Conservation (phyloP, 2,329 filamentous ascomycete species). For the Colletotrichum brevisporum region DNA sequence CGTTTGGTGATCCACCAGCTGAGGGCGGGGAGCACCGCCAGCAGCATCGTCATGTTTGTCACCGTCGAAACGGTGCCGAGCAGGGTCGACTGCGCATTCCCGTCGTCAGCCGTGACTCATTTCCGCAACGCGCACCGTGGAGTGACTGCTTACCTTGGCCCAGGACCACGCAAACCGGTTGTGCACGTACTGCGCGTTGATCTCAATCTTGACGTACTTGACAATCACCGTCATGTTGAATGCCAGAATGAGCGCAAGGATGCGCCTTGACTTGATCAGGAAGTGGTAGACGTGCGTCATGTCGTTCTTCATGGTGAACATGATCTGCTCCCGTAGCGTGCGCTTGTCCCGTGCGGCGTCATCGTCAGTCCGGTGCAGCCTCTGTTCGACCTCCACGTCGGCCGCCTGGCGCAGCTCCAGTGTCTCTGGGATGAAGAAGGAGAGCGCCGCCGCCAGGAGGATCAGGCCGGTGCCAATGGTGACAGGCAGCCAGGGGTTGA, state of each 20-base stretch:
- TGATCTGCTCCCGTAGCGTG: conserved; percentile 32
- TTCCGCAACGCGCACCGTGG: neutral
- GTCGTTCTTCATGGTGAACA: conserved; percentile 47
- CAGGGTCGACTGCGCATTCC: conserved; percentile 54
- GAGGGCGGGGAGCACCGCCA: conserved; percentile 54
- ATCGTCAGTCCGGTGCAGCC: conserved; percentile 23
- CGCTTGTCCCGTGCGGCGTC: conserved; percentile 3
- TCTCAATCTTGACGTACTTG: conserved; percentile 50
- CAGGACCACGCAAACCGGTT: conserved; percentile 65
- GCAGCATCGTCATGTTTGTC: conserved; percentile 54
- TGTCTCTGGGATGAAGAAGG: conserved; percentile 59
- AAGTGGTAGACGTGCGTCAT: conserved; percentile 56
- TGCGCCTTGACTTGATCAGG: conserved; percentile 54
- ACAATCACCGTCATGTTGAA: conserved; percentile 50
- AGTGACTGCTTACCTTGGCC: conserved; percentile 52
- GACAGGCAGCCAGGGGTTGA: conserved; percentile 58
- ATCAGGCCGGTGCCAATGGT: conserved; percentile 51
- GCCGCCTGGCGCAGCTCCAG: conserved; percentile 51
- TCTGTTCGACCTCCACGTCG: conserved; percentile 43
- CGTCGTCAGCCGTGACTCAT: conserved; percentile 2
- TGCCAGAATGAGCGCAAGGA: conserved; percentile 56
- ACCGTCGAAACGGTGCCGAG: conserved; percentile 56
- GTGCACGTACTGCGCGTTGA: conserved; percentile 66
- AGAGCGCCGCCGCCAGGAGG: conserved; percentile 46
- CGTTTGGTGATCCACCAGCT: conserved; percentile 51